A percentile compares a stretch with the other conserved stretches of the same genome.
Evolutionary conservation across 106 monocot species (phyloP).

Genomic region (Phalaenopsis aphrodite): DNA sequence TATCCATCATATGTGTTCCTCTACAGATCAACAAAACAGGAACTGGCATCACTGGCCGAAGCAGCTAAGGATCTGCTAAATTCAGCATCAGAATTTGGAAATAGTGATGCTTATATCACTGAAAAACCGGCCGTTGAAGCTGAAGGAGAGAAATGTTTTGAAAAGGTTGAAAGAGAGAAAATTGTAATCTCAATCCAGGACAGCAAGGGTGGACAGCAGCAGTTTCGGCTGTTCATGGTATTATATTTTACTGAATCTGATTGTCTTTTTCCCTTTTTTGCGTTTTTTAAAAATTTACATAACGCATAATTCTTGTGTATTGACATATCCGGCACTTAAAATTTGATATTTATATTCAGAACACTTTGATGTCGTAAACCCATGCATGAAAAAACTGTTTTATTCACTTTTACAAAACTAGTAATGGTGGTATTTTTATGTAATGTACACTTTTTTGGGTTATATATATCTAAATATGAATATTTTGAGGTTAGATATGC

Average conservation of each 20-base stretch:
- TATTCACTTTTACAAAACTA: too few species aligned
- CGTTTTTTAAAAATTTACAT: background rate
- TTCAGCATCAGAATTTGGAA: slow-evolving; percentile 38
- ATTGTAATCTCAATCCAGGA: slow-evolving; percentile 79
- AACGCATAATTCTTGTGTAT: too few species aligned
- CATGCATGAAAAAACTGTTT: background rate
- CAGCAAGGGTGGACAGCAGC: slow-evolving; percentile 60
- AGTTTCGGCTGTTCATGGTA: slow-evolving; percentile 76
- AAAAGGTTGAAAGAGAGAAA: slow-evolving; percentile 44
- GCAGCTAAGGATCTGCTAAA: slow-evolving; percentile 33
- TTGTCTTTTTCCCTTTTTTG: background rate
- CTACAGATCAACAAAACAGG: slow-evolving; percentile 19
- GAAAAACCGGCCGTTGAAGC: slow-evolving; percentile 21
- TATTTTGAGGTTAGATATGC: background rate
- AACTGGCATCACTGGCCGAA: slow-evolving; percentile 18
- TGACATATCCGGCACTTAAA: too few species aligned
- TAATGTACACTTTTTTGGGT: too few species aligned
- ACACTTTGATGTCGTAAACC: too few species aligned
- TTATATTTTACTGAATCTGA: background rate
- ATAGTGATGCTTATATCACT: slow-evolving; percentile 15
- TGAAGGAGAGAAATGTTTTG: slow-evolving; percentile 15
- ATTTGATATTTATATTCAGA: too few species aligned
- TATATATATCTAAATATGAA: background rate
- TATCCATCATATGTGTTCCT: background rate
- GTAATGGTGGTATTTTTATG: too few species aligned